Evolutionary conservation across 768 basidiomycete genomes (phyloP), one percentile per base, ranked within the genome.

Genomic region (Daedalea quercina): DNA sequence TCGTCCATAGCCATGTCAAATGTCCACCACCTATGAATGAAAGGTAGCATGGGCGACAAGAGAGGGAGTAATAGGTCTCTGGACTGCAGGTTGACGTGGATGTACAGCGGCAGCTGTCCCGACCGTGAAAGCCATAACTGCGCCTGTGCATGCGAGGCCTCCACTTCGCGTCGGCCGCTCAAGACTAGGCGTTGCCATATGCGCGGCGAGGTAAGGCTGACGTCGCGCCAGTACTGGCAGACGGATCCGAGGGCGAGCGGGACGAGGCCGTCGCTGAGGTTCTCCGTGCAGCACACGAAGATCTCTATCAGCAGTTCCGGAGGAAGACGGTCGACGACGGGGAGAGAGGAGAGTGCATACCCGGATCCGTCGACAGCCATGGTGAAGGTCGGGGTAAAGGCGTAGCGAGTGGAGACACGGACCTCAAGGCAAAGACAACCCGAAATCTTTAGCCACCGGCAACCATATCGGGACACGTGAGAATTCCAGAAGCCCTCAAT

Each of bases 141-240:
- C 2, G 80, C 79, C 51, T 84, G 78, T 0, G 65, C 56, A 44
- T 72, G 77, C 20, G 79, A 72, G 41, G 72, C 66, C 19, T 65
- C 26, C 15, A 73, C 61, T 8, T 66, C 56, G 31, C 69, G 69
- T 4, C 62, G 54, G n/a, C 80, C 77, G 62, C 77, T 66, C 52
- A 90, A 67, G 49, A 68, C 63, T 54, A 89, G 71, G 47, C 64
- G 67, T 59, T 80, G 80, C 87, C 86, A 90, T 44, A 83, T 61
- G 26, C 70, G 66, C 0, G 87, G 85, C 0, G 79, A 78, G 1
- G 72, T 65, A 59, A 76, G 62, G 33, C 78, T 73, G 41, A 87
- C 67, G 35, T 73, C 67, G 54, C 71, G 73, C 87, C 87, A 90
- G 56, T 73, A 70, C 22, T 63, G 72, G 51, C 81, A 87, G 24